Conservation (phyloP, 768 basidiomycete species). For the Trametes sanguinea region DNA sequence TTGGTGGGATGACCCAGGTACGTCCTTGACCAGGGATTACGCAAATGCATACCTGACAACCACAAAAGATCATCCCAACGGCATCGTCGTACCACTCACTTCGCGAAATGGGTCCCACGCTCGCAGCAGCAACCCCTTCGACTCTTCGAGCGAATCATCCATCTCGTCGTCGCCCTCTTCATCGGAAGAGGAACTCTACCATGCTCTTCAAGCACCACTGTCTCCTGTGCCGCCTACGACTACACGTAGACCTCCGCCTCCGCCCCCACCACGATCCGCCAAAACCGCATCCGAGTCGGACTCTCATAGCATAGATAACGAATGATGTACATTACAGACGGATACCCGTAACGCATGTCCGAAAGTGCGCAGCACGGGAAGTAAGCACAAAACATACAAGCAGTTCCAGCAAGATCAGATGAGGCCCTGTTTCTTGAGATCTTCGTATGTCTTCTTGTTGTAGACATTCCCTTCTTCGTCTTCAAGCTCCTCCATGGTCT, state of each 20-base stretch:
- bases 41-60: not conserved
- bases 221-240: conserved; percentile 32
- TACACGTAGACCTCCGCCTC: conserved; percentile 46
- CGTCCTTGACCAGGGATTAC: conserved; percentile 12
- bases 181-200: conserved; percentile 84
- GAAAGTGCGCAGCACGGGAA: not conserved
- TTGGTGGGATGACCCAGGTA: conserved; percentile 83
- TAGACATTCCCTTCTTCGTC: conserved; percentile 99
- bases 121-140: conserved; percentile 64
- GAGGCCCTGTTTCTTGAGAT: conserved; percentile 93
- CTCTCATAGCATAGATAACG: not conserved
- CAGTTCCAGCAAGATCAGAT: conserved; percentile 46
- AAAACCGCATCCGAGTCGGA: conserved; percentile 23
- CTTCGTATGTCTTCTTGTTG: conserved; percentile 96
- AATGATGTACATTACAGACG: conserved; percentile 17
- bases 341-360: not conserved
- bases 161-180: conserved; percentile 77
- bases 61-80: conserved; percentile 56
- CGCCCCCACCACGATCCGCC: conserved; percentile 43
- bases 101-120: conserved; percentile 22
- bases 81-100: conserved; percentile 47
- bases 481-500: conserved; percentile 97
- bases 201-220: conserved; percentile 73
- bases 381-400: conserved; percentile 9
- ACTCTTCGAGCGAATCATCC: conserved; percentile 64